Conservation (phyloP, 192 early-diverging fungal species). For the Chytriomyces confervae region DNA sequence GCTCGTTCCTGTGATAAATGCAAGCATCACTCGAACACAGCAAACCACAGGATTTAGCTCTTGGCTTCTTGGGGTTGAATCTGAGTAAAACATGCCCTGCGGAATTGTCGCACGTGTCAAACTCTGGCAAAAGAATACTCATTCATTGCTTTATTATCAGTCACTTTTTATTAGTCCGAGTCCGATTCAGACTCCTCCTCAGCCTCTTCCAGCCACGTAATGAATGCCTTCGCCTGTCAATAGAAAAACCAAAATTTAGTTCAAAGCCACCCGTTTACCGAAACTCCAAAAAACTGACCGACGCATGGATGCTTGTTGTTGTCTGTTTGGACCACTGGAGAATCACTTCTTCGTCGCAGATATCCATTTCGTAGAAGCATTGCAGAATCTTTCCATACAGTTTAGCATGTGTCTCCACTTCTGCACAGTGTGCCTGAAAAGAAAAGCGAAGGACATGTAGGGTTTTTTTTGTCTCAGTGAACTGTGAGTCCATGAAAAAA, state of each 20-base stretch:
- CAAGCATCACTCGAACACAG: too few species aligned
- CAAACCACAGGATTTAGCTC: too few species aligned
- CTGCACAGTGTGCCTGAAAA: conserved; percentile 42
- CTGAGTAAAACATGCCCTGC: too few species aligned
- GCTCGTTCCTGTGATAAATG: too few species aligned
- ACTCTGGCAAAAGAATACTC: too few species aligned
- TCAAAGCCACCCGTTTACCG: background rate
- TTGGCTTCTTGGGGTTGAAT: too few species aligned
- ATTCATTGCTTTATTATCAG: background rate
- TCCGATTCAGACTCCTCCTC: conserved; percentile 72
- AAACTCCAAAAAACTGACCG: conserved; percentile 48
- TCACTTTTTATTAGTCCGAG: conserved; percentile 6
- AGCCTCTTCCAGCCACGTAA: conserved; percentile 74
- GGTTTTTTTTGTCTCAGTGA: background rate
- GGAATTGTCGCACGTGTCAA: too few species aligned
- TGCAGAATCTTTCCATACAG: conserved; percentile 67
- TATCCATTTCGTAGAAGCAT: conserved; percentile 77
- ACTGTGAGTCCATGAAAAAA: background rate
- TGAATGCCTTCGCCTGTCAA: conserved; percentile 54
- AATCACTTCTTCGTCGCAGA: conserved; percentile 83
- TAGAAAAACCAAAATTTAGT: background rate
- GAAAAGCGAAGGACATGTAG: conserved; percentile 12
- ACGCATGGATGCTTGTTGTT: conserved; percentile 58
- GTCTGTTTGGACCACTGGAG: conserved; percentile 74
- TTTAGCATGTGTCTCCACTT: conserved; percentile 47